These are phyloP conservation scores for Cladosporium sp. DNA, from an alignment of 2,329 filamentous ascomycete species.

Conservation along the genomic window DNA sequence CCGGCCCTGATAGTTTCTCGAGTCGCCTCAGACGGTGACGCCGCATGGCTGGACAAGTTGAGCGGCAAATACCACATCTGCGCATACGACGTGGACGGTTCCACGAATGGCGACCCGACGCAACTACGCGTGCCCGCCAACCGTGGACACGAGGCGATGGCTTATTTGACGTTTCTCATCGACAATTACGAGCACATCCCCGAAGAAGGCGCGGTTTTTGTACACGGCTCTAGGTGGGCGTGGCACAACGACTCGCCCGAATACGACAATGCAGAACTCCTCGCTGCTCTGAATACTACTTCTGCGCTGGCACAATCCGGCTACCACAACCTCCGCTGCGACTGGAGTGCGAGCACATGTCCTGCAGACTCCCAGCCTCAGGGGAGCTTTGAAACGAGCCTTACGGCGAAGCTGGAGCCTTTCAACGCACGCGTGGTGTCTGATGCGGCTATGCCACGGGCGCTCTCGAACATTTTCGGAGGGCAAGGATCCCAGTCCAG, in stretches of 20 bases:
- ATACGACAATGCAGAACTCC: slow-evolving; percentile 43
- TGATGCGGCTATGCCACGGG: slow-evolving; percentile 21
- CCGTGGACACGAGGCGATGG: slow-evolving; percentile 58
- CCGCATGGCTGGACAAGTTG: slow-evolving; percentile 39
- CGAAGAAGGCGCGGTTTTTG: slow-evolving; percentile 52
- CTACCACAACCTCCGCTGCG: slow-evolving; percentile 48
- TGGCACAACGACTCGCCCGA: slow-evolving; percentile 53
- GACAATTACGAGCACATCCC: slow-evolving; percentile 56
- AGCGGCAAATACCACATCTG: slow-evolving; percentile 41
- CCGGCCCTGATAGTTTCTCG: slow-evolving; percentile 44
- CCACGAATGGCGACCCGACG: slow-evolving; percentile 16
- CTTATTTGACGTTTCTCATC: slow-evolving; percentile 57
- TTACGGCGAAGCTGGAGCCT: slow-evolving; percentile 35
- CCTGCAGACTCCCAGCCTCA: slow-evolving; percentile 36
- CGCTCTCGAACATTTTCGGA: slow-evolving; percentile 19
- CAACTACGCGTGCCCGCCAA: slow-evolving; percentile 43
- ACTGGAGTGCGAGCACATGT: slow-evolving; percentile 43
- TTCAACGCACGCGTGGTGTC: slow-evolving; percentile 34
- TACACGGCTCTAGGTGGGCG: slow-evolving; percentile 52
- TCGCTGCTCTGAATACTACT: slow-evolving; percentile 36
- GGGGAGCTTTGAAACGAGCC: slow-evolving; percentile 35
- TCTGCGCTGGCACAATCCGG: slow-evolving; percentile 36
- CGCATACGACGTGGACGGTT: slow-evolving; percentile 40
- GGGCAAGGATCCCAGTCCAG: slow-evolving; percentile 22
- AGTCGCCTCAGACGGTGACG: slow-evolving; percentile 37